Evolutionary conservation across 2,329 filamentous ascomycete species (phyloP).

Genomic region (Metarhizium guizhouense): DNA sequence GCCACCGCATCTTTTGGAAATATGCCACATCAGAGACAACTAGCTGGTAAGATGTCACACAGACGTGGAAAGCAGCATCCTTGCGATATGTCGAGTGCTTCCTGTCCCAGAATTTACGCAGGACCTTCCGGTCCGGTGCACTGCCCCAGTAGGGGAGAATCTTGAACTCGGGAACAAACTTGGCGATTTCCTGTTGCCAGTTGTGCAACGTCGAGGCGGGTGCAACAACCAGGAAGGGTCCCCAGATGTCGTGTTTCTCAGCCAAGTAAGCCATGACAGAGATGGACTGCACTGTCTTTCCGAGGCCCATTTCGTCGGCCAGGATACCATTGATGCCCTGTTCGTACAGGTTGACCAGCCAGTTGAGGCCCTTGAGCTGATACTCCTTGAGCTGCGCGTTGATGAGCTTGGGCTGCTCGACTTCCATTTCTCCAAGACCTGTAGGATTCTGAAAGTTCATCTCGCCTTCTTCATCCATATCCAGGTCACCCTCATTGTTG

Average conservation of each 20-base stretch:
- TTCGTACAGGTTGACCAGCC: slow-evolving; percentile 97
- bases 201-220: slow-evolving; percentile 96
- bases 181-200: slow-evolving; percentile 97
- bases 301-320: slow-evolving; percentile 98
- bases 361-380: slow-evolving; percentile 97
- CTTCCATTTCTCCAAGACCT: slow-evolving; percentile 85
- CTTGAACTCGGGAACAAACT: slow-evolving; percentile 90
- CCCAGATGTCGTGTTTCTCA: slow-evolving; percentile 96
- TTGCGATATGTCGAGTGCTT: slow-evolving; percentile 94
- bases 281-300: slow-evolving; percentile 97
- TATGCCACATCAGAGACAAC: slow-evolving; percentile 94
- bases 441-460: slow-evolving; percentile 99
- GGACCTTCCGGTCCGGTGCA: slow-evolving; percentile 85
- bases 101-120: slow-evolving; percentile 98
- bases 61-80: slow-evolving; percentile 89
- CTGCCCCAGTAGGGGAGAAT: slow-evolving; percentile 97
- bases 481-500: slow-evolving; percentile 58
- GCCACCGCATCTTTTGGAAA: slow-evolving; percentile 99
- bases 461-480: slow-evolving; percentile 84
- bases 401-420: slow-evolving; percentile 88
- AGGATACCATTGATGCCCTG: slow-evolving; percentile 99
- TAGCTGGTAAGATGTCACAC: slow-evolving; percentile 94
- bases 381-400: slow-evolving; percentile 96
- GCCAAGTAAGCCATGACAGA: slow-evolving; percentile 98
- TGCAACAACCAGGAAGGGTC: slow-evolving; percentile 91